A percentile compares a stretch with the other conserved stretches of the same genome.
phyloP scores from a whole-genome alignment of 495 filamentous ascomycete species.

The Astrothelium subdiscretum region DNA sequence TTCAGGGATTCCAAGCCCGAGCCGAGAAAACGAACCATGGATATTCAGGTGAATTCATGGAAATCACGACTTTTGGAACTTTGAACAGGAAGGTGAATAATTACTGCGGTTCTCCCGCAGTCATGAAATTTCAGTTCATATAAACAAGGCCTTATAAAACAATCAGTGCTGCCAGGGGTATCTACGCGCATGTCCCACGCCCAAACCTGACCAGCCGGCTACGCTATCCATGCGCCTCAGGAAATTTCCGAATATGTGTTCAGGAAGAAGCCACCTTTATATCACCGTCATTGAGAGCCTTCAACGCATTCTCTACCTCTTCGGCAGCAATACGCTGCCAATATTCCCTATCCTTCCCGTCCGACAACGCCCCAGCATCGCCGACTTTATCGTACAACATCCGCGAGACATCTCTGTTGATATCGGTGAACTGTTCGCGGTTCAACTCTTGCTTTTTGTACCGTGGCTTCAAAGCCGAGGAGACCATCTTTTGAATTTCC shows the following conservation, averaged over 20 bases:
- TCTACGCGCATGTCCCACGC: not conserved
- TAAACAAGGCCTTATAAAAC: too few species aligned
- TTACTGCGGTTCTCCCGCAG: too few species aligned
- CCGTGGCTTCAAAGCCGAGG: conserved; percentile 60
- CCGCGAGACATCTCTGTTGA: conserved; percentile 73
- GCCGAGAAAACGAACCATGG: too few species aligned
- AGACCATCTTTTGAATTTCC: conserved; percentile 72
- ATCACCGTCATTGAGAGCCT: conserved; percentile 14
- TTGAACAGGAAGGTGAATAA: too few species aligned
- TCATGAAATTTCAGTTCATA: too few species aligned
- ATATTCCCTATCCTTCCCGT: conserved; percentile 40
- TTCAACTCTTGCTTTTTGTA: conserved; percentile 57
- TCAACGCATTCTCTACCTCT: conserved; percentile 61
- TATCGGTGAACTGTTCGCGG: conserved; percentile 74
- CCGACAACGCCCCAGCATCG: conserved; percentile 44
- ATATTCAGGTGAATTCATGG: too few species aligned
- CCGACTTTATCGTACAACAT: conserved; percentile 74
- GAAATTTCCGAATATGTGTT: not conserved
- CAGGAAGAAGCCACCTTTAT: not conserved
- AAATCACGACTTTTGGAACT: too few species aligned
- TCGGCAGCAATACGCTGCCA: conserved; percentile 60
- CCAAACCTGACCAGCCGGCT: not conserved
- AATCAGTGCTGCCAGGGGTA: too few species aligned
- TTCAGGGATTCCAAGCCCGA: too few species aligned
- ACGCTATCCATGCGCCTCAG: not conserved